Evolutionary conservation across 768 basidiomycete species (phyloP).

Genomic region (Epithele typhae): DNA sequence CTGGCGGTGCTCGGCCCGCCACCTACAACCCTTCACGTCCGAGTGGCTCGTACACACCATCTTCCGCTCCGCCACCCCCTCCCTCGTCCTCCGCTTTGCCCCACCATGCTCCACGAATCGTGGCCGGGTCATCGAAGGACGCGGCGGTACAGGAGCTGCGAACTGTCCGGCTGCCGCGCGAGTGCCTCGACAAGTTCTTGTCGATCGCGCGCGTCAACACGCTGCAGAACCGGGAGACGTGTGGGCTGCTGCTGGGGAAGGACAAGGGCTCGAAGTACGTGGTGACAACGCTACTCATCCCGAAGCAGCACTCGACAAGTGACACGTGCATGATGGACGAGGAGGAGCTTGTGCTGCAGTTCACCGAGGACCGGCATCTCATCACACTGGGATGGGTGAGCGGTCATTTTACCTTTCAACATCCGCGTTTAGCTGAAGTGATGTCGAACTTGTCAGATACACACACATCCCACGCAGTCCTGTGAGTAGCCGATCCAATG

Average conservation of each 20-base stretch:
- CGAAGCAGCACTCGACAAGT: slow-evolving; percentile 83
- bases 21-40: slow-evolving; percentile 29
- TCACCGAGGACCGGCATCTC: slow-evolving; percentile 75
- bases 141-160: slow-evolving; percentile 43
- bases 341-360: slow-evolving; percentile 81
- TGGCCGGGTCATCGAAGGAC: slow-evolving; percentile 27
- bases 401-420: not conserved
- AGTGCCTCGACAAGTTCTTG: slow-evolving; percentile 72
- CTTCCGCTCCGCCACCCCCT: not conserved
- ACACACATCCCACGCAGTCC: slow-evolving; percentile 87
- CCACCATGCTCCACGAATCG: slow-evolving; percentile 20
- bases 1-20: slow-evolving; percentile 15
- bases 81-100: slow-evolving; percentile 22
- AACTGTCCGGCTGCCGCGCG: slow-evolving; percentile 63
- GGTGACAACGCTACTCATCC: slow-evolving; percentile 82
- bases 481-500: slow-evolving; percentile 43
- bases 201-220: slow-evolving; percentile 79
- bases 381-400: slow-evolving; percentile 91
- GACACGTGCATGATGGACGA: slow-evolving; percentile 94
- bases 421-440: too few species aligned
- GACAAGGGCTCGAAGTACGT: slow-evolving; percentile 52
- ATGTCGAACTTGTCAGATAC: slow-evolving; percentile 62
- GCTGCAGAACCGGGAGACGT: slow-evolving; percentile 75
- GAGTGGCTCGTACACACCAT: slow-evolving; percentile 11
- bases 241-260: slow-evolving; percentile 79